Evolutionary conservation across 768 basidiomycete species (phyloP).

Genomic region (Aureoboletus auriporus): DNA sequence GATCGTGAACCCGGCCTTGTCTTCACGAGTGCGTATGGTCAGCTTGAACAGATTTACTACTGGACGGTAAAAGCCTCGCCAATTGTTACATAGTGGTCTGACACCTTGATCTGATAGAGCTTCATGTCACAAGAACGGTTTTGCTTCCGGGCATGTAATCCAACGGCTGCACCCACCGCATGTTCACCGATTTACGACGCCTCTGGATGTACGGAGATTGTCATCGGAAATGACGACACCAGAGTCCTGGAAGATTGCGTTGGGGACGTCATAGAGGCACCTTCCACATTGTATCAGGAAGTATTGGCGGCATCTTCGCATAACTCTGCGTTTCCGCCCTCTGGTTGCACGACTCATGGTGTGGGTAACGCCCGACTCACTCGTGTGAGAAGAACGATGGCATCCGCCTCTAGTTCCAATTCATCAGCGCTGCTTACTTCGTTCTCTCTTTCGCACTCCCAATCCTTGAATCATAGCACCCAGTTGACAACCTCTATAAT

Average conservation of each 20-base stretch:
- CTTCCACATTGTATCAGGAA: conserved; percentile 66
- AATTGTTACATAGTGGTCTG: conserved; percentile 6
- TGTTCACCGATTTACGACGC: conserved; percentile 60
- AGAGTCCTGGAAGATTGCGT: conserved; percentile 49
- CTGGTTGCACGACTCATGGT: conserved; percentile 49
- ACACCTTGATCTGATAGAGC: conserved; percentile 38
- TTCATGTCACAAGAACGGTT: conserved; percentile 58
- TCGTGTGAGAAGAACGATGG: conserved; percentile 26
- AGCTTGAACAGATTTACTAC: conserved; percentile 55
- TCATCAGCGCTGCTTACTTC: not conserved
- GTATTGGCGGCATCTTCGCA: conserved; percentile 50
- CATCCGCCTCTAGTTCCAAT: conserved; percentile 9
- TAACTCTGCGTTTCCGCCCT: conserved; percentile 56
- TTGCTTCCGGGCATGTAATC: conserved; percentile 71
- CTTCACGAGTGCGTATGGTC: conserved; percentile 68
- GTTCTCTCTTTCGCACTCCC: not conserved
- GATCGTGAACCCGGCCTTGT: conserved; percentile 66
- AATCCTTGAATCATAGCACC: not conserved
- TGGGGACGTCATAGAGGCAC: conserved; percentile 49
- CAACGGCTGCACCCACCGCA: conserved; percentile 42
- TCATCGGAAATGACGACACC: conserved; percentile 46
- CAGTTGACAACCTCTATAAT: not conserved
- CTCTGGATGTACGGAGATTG: conserved; percentile 62
- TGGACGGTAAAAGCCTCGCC: conserved; percentile 53
- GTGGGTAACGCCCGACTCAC: conserved; percentile 41